These are phyloP conservation scores for Aspergillus sclerotioniger DNA, from an alignment of 495 filamentous ascomycete genomes.

Conservation along the genomic window DNA sequence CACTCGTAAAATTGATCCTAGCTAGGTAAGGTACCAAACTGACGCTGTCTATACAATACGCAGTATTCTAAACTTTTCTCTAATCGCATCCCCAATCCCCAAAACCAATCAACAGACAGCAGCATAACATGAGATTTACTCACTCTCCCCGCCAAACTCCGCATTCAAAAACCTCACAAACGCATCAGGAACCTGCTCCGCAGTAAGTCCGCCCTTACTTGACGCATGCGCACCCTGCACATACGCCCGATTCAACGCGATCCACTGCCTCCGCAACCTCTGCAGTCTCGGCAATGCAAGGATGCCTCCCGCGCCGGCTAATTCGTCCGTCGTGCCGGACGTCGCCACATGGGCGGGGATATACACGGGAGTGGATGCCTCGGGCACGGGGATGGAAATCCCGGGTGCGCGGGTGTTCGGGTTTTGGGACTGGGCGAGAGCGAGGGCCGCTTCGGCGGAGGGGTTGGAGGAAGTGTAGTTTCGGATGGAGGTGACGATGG, in stretches of 20 bases:
- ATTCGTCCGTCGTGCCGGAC: conserved; percentile 40
- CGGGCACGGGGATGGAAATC: conserved; percentile 42
- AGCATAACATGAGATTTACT: not conserved
- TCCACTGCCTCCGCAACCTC: conserved; percentile 80
- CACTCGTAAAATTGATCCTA: not conserved
- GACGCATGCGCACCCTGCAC: conserved; percentile 32
- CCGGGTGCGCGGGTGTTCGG: conserved; percentile 45
- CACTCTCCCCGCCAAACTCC: conserved; percentile 34
- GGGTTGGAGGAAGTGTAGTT: conserved; percentile 50
- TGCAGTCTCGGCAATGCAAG: conserved; percentile 76
- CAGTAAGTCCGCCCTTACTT: conserved; percentile 26
- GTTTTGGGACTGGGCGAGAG: conserved; percentile 46
- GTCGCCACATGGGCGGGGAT: conserved; percentile 53
- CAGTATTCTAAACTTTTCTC: not conserved
- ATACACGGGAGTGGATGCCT: conserved; percentile 35
- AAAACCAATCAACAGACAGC: not conserved
- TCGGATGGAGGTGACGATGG: conserved; percentile 71
- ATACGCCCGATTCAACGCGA: conserved; percentile 65
- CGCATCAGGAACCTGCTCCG: conserved; percentile 41
- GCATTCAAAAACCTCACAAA: conserved; percentile 50
- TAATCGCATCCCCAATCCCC: not conserved
- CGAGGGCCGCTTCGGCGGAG: conserved; percentile 38
- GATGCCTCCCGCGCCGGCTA: conserved; percentile 47
- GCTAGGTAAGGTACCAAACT: not conserved
- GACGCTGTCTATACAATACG: not conserved